Conservation (phyloP, 1,284 basidiomycete genomes). For the Chondrostereum purpureum region DNA sequence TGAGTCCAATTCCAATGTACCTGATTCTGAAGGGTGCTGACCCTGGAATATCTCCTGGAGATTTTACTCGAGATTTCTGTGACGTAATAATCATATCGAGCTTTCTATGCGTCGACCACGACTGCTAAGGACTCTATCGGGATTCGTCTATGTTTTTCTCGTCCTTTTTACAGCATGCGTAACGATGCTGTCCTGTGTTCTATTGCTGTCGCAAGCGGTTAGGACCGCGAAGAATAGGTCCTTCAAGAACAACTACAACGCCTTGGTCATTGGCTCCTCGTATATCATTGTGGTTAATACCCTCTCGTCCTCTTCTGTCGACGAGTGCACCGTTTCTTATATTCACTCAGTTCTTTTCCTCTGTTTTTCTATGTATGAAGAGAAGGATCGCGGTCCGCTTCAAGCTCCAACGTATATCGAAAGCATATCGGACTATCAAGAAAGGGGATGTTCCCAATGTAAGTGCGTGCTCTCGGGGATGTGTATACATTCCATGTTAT, state of each 20-base stretch:
- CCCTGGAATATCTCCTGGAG: no score
- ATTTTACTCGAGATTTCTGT: neutral
- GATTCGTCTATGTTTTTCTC: slow-evolving; percentile 42
- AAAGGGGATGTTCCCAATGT: slow-evolving; percentile 71
- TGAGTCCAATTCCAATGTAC: no score
- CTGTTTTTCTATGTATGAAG: slow-evolving; percentile 57
- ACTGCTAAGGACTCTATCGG: slow-evolving; percentile 31
- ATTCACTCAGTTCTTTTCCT: slow-evolving; percentile 38
- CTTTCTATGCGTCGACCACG: slow-evolving; percentile 23
- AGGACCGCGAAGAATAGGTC: slow-evolving; percentile 46
- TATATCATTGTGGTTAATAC: slow-evolving; percentile 59
- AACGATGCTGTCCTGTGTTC: slow-evolving; percentile 52
- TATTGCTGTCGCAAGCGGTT: slow-evolving; percentile 63
- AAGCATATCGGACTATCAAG: slow-evolving; percentile 55
- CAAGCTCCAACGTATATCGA: slow-evolving; percentile 65
- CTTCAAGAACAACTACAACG: slow-evolving; percentile 58
- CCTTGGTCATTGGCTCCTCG: slow-evolving; percentile 55
- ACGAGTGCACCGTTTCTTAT: neutral
- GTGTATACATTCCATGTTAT: no score
- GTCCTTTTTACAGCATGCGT: slow-evolving; percentile 49
- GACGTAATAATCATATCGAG: slow-evolving; percentile 1
- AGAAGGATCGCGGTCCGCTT: slow-evolving; percentile 58
- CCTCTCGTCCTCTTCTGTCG: neutral
- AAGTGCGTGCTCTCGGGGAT: slow-evolving; percentile 25
- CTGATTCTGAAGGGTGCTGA: no score